Conservation (phyloP, 2,329 filamentous ascomycete genomes). For the Ascosphaera apis region DNA sequence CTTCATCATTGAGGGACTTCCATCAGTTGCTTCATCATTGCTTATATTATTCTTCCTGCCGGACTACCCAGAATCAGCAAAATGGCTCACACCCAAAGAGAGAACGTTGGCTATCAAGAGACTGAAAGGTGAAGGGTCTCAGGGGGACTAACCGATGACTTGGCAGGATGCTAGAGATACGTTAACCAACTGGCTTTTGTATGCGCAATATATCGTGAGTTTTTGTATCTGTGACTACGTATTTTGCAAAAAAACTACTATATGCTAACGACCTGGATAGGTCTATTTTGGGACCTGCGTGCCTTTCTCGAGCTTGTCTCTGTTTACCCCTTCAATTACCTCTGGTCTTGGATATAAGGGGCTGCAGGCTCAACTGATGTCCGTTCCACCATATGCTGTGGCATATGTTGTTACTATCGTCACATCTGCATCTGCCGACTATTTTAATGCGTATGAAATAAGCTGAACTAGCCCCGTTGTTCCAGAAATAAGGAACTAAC, state of each 20-base stretch:
- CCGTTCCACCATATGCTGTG: constrained; percentile 40
- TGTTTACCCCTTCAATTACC: constrained; percentile 42
- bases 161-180: constrained; percentile 25
- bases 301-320: constrained; percentile 35
- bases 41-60: constrained; percentile 25
- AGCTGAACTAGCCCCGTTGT: no score
- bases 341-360: constrained; percentile 31
- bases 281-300: constrained; percentile 29
- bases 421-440: constrained; percentile 38
- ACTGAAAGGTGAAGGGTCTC: constrained; percentile 19
- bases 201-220: constrained; percentile 28
- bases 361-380: constrained; percentile 40
- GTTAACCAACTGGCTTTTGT: constrained; percentile 27
- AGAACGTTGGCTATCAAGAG: constrained; percentile 19
- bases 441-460: constrained; percentile 16
- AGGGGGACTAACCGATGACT: constrained; percentile 20
- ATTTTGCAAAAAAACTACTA: no score
- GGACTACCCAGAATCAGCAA: constrained; percentile 26
- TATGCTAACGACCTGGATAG: no score
- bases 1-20: constrained; percentile 23
- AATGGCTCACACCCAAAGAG: constrained; percentile 24
- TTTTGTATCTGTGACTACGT: neutral
- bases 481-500: no score
- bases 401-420: constrained; percentile 30
- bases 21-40: constrained; percentile 15